A percentile compares a stretch with the other conserved stretches of the same genome.
Evolutionary conservation across 257 asterid species (phyloP).

Genomic region (Ilex asprella): DNA sequence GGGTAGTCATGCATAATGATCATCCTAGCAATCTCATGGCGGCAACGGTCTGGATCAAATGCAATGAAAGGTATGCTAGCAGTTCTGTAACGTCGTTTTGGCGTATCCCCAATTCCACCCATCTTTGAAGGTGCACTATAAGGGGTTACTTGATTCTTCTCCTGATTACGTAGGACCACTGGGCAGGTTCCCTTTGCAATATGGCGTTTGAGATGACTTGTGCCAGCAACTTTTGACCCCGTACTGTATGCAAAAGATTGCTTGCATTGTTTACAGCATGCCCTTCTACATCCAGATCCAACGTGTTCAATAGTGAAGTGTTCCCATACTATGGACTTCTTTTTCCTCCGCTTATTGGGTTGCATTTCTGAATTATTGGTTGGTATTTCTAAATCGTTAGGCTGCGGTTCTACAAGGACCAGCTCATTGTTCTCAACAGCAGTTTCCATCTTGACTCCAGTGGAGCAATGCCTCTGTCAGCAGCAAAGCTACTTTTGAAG

Average conservation of each 20-base stretch:
- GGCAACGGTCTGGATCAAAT: conserved; percentile 1
- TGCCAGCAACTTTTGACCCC: background rate
- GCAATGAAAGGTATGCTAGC: background rate
- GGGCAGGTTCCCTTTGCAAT: conserved; percentile 7
- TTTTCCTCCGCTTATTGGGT: background rate
- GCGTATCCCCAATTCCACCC: background rate
- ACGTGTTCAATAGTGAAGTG: conserved; percentile 1
- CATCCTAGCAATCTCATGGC: conserved; percentile 3
- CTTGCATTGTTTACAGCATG: conserved; percentile 2
- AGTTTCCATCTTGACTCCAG: background rate
- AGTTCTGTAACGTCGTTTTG: background rate
- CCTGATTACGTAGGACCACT: background rate
- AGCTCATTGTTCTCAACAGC: background rate
- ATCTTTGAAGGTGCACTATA: background rate
- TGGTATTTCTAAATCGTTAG: background rate
- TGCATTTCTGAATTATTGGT: background rate
- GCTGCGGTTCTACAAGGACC: background rate
- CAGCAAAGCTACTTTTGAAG: background rate
- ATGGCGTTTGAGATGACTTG: conserved; percentile 3
- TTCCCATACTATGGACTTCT: conserved; percentile 1
- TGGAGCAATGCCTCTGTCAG: too few species aligned
- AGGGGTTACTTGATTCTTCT: background rate
- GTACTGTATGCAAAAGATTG: conserved; percentile 2
- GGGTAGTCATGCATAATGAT: conserved; percentile 2
- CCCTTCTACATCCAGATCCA: background rate